Percentiles rank a stretch among this genome's conserved stretches.
Conservation (phyloP, 768 basidiomycete species). For the Amanita phalloides region DNA sequence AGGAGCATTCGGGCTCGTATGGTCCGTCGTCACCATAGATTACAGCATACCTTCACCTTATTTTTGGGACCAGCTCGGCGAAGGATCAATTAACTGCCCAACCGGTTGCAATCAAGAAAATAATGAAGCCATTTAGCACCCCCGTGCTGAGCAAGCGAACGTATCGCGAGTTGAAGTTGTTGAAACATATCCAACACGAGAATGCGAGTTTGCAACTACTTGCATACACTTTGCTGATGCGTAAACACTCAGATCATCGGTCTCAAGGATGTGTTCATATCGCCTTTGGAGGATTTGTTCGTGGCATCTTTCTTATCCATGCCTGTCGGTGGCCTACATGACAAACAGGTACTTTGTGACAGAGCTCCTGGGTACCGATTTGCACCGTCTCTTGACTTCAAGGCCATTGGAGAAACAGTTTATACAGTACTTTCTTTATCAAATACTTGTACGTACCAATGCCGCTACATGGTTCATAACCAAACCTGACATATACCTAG, state of each 20-base stretch:
- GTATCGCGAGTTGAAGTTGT: slow-evolving; percentile 93
- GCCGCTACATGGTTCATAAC: not conserved
- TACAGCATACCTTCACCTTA: slow-evolving; percentile 4
- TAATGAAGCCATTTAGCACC: slow-evolving; percentile 99
- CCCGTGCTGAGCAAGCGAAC: slow-evolving; percentile 97
- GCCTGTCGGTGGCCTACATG: slow-evolving; percentile 1
- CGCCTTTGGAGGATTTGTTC: slow-evolving; percentile 95
- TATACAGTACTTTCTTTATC: slow-evolving; percentile 99
- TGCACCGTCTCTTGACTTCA: slow-evolving; percentile 93
- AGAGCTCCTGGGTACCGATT: slow-evolving; percentile 94
- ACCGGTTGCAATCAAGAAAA: slow-evolving; percentile 99
- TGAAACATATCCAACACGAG: slow-evolving; percentile 98
- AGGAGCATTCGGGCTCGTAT: slow-evolving; percentile 98
- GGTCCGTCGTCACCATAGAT: slow-evolving; percentile 38
- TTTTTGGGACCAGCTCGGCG: slow-evolving; percentile 50
- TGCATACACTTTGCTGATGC: not conserved
- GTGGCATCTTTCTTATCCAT: slow-evolving; percentile 16
- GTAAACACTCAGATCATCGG: slow-evolving; percentile 75
- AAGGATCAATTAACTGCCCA: slow-evolving; percentile 92
- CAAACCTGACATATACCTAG: slow-evolving; percentile 26
- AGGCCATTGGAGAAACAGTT: slow-evolving; percentile 98
- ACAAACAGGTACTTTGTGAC: slow-evolving; percentile 89
- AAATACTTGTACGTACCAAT: slow-evolving; percentile 68
- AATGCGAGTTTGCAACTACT: slow-evolving; percentile 47
- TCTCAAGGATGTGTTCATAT: slow-evolving; percentile 97